Evolutionary conservation across 2,329 filamentous ascomycete species (phyloP).

Genomic region (Aspergillus eucalypticola): DNA sequence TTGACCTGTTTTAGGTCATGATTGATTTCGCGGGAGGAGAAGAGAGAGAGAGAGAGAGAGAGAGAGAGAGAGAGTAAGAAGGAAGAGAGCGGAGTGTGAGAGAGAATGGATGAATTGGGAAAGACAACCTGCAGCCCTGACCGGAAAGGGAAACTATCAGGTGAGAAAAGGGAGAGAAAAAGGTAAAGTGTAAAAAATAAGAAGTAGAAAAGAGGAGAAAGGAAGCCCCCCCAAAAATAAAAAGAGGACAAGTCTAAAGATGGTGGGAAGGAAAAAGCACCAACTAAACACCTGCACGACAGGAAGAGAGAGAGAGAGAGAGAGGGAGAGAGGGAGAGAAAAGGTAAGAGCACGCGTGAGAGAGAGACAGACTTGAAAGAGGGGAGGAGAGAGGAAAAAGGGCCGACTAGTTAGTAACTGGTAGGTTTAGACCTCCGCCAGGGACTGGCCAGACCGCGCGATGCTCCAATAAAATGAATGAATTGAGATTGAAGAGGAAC

Average conservation of each 20-base stretch:
- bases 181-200: neutral
- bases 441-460: conserved; percentile 1
- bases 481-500: neutral
- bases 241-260: neutral
- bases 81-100: neutral
- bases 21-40: neutral
- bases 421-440: neutral
- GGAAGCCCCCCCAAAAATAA: neutral
- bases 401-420: neutral
- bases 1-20: neutral
- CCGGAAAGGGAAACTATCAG: neutral
- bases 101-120: too few species aligned
- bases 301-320: neutral
- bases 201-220: neutral
- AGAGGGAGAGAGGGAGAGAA: neutral
- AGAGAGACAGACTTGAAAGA: neutral
- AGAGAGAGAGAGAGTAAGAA: conserved; percentile 2
- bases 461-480: neutral
- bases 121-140: too few species aligned
- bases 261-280: neutral
- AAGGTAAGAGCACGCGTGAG: neutral
- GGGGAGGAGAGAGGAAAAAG: neutral
- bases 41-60: conserved; percentile 2
- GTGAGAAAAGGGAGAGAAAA: neutral
- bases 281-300: neutral